phyloP scores from a whole-genome alignment of 441 rosid genomes.

The Bruguiera hainesii region DNA sequence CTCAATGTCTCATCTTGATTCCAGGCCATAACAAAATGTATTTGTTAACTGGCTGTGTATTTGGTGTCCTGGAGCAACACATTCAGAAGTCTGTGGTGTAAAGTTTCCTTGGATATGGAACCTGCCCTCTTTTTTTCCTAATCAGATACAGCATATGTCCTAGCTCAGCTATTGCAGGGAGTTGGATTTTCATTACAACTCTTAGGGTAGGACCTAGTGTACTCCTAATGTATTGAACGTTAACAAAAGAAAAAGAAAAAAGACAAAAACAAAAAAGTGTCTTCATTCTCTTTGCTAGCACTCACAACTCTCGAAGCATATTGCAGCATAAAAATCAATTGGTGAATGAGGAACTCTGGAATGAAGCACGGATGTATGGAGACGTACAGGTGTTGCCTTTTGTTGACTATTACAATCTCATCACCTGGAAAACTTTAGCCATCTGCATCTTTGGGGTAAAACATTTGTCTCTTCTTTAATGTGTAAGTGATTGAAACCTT shows the following conservation, averaged over 20 bases:
- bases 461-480: constrained; percentile 24
- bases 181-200: no score
- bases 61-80: neutral
- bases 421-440: constrained; percentile 95
- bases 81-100: constrained; percentile 8
- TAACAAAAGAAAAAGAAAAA: no score
- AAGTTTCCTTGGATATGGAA: no score
- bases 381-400: constrained; percentile 96
- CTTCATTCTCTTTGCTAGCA: constrained; percentile 11
- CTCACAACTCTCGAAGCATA: constrained; percentile 24
- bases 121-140: no score
- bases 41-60: neutral
- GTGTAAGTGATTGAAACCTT: constrained; percentile 4
- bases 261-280: neutral
- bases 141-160: no score
- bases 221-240: no score
- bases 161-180: no score
- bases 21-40: neutral
- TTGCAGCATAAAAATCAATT: constrained; percentile 92
- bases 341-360: constrained; percentile 92
- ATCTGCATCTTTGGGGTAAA: constrained; percentile 96
- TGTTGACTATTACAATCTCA: constrained; percentile 94
- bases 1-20: neutral
- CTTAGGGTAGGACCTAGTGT: no score
- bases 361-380: constrained; percentile 77